Evolutionary conservation across 2,329 filamentous ascomycete genomes (phyloP).

Genomic region (Clonostachys rosea): DNA sequence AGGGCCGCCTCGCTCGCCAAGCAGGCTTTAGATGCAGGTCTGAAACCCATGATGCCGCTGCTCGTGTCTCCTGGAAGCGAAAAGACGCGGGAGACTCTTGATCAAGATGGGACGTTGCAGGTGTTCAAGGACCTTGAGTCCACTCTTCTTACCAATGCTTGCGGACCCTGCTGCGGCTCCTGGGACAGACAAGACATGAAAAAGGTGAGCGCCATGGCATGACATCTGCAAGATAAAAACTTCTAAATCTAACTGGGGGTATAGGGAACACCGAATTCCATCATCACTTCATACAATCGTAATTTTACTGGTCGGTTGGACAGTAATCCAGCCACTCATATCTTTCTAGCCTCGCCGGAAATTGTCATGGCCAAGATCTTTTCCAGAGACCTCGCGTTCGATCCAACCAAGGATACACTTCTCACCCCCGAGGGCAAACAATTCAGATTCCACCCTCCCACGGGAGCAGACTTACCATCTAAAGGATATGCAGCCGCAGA

Average conservation of each 20-base stretch:
- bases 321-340: conserved; percentile 73
- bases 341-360: conserved; percentile 72
- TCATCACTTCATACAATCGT: conserved; percentile 78
- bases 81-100: conserved; percentile 69
- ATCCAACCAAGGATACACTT: conserved; percentile 65
- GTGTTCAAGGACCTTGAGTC: conserved; percentile 74
- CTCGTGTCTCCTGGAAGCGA: conserved; percentile 73
- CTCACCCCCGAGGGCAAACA: conserved; percentile 71
- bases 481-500: conserved; percentile 6
- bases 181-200: conserved; percentile 70
- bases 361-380: conserved; percentile 69
- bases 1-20: conserved; percentile 66
- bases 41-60: conserved; percentile 72
- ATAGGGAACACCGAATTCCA: conserved; percentile 50
- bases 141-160: conserved; percentile 70
- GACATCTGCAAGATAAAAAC: conserved; percentile 47
- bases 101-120: conserved; percentile 63
- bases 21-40: conserved; percentile 66
- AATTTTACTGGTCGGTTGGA: conserved; percentile 81
- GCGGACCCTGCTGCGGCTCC: conserved; percentile 64
- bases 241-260: too few species aligned
- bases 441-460: conserved; percentile 63
- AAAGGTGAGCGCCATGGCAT: conserved; percentile 21
- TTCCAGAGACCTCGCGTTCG: conserved; percentile 69
- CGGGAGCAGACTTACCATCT: conserved; percentile 60